Base-by-base conservation (phyloP, 805 yeast species). In the Candida orba region DNA sequence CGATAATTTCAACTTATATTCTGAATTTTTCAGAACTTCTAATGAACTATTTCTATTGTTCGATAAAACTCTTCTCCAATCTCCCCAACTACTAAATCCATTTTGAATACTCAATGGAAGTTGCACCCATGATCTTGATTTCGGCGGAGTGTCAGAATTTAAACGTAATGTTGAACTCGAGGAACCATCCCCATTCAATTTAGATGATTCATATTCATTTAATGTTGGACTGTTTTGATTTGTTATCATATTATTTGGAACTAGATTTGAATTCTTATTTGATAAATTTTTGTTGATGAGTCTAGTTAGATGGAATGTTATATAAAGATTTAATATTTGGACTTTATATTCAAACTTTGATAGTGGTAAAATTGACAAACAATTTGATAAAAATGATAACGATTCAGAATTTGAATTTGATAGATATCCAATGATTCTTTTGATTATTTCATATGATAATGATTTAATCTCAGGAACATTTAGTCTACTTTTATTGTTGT, bases 291-390 rank as follows among this genome's bases (percentile, higher is more conserved):
- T 39, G 54, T 59, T 72, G 49, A 72, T 67, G 42, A 76, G 68
- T 46, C 78, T 69, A 34, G 79, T 74, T 43, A 90, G 66, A 37
- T 86, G 87, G 56, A 84, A 87, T 0, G 95, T 83, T 32, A 89
- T 73, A 62, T 84, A 88, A 20, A 87, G 68, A 54, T 89, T 90
- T 39, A 86, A 53, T 29, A 84, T 65, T 34, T 87, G 87, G 0
- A 88, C 73, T 51, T 81, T 79, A 3, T 60, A 54, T 9, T 60
- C 58, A 49, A 84, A 82, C 8, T 66, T 69, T 0, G 59, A 61
- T 0, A 51, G 43, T 0, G 79, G 63, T 15, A 69, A 54, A 37
- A 71, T 66, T 4, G 78, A 66, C 55, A 79, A 69, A 82, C 85
- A 81, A 46, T 73, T 70, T 2, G 76, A 69, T 24, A 83, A 54